Base-by-base conservation (phyloP, 192 early-diverging fungal genomes). In the Podila clonocystis region DNA sequence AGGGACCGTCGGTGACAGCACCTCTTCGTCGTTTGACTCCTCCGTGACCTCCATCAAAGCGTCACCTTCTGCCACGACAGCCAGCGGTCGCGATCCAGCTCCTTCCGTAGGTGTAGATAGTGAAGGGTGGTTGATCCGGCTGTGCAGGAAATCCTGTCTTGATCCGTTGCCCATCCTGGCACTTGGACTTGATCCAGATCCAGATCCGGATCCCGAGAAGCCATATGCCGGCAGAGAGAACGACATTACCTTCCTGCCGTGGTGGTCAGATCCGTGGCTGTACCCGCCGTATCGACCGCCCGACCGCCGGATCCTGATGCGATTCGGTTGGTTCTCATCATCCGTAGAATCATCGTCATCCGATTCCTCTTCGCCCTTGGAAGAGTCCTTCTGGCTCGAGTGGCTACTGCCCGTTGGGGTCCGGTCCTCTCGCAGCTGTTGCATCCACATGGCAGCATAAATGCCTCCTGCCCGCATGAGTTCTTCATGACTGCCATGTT, bases 381-480 rank as follows among this genome's bases (percentile, higher is more conserved):
- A 79, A 9, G 75, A 79, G 17, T 72, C 75, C 68, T 79, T 79
- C 22, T 79, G 75, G 36, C 75, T 79, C 24, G 75, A 79, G 57
- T 72, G 69, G 36, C 70, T 68, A 64, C 75, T 72, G 13, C 50
- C 60, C 3, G 55, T 28, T 0, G 58, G 50, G 6, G 75, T 75
- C 57, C 68, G 63, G 28, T 74, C 68, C 41, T 76, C 82, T 2
- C 74, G 69, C 4, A 76, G 70, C 60, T 94, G 93, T 15, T 90
- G 87, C 60, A 64, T 65, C 95, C 95, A 97, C 95, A 97, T 96
- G 19, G 80, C 73, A 24, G 89, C 85, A 82, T 97, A 97, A 58
- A 94, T 60, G 34, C 95, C 95, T 58, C 82, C 74, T 59, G 74
- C 68, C 22, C 69, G 68, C 63, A 91, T 80, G 36, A 97, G 83